Percentiles rank a stretch among this genome's conserved stretches.
phyloP scores from a whole-genome alignment of 345 rosid genomes.

The Populus euphratica region DNA sequence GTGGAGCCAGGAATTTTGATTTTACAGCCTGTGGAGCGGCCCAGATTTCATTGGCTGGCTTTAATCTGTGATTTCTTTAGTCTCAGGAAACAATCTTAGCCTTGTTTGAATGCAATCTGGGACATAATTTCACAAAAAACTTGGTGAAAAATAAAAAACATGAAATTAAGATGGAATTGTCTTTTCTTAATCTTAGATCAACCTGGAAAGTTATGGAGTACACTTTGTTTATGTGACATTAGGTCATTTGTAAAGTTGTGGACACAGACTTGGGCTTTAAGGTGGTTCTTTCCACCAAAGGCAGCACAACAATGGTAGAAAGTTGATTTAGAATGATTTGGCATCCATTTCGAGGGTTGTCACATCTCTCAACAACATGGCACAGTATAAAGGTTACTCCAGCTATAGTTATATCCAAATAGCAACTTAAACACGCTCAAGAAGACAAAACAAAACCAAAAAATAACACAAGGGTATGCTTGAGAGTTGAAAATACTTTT shows the following conservation, averaged over 20 bases:
- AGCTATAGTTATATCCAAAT: neutral
- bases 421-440: too few relatives aligned
- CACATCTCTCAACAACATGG: neutral
- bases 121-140: neutral
- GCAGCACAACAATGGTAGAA: neutral
- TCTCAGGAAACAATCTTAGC: neutral
- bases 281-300: neutral
- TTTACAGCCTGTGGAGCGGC: slow-evolving; percentile 19
- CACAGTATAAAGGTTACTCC: neutral
- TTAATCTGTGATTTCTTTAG: neutral
- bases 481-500: too few relatives aligned
- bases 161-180: neutral
- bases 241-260: neutral
- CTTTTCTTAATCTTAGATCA: neutral
- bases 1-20: slow-evolving; percentile 11
- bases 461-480: too few relatives aligned
- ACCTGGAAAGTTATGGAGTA: neutral
- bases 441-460: neutral
- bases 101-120: neutral
- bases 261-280: neutral
- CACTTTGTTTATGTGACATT: neutral
- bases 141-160: neutral
- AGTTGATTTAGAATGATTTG: neutral
- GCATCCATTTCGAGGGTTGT: neutral
- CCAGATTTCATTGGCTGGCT: neutral